Conservation (phyloP, 1,284 basidiomycete genomes). For the Sanghuangporus baumii region DNA sequence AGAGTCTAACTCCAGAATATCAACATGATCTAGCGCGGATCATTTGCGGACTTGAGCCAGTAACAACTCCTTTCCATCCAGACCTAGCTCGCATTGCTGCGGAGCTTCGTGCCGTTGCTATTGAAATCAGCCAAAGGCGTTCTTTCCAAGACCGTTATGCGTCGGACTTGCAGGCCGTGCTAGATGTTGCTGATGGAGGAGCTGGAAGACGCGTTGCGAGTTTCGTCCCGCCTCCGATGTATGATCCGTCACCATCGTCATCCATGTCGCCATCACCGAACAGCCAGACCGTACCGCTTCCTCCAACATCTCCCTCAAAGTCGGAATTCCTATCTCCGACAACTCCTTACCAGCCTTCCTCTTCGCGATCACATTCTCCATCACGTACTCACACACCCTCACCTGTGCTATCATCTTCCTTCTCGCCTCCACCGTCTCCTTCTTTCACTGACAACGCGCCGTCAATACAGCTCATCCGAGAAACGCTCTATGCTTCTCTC, state of each 20-base stretch:
- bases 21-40: constrained; percentile 77
- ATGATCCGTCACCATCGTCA: constrained; percentile 37
- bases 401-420: constrained; percentile 17
- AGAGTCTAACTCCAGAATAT: constrained; percentile 51
- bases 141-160: constrained; percentile 76
- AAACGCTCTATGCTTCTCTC: constrained; percentile 75
- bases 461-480: constrained; percentile 69
- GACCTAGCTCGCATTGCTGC: constrained; percentile 58
- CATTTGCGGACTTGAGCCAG: constrained; percentile 58
- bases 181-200: constrained; percentile 48
- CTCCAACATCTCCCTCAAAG: constrained; percentile 6
- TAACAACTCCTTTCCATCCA: constrained; percentile 34
- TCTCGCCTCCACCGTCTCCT: constrained; percentile 21
- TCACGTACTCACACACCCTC: constrained; percentile 9
- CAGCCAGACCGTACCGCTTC: neutral
- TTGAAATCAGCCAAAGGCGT: constrained; percentile 75
- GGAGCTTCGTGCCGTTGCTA: constrained; percentile 70
- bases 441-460: constrained; percentile 45
- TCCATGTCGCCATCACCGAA: constrained; percentile 22
- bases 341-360: constrained; percentile 8
- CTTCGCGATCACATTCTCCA: neutral
- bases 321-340: constrained; percentile 12
- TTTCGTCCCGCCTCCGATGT: constrained; percentile 68
- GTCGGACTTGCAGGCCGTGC: constrained; percentile 65
- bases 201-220: constrained; percentile 34